phyloP scores from a whole-genome alignment of 2,329 filamentous ascomycete genomes.

The Aaosphaeria arxii region DNA sequence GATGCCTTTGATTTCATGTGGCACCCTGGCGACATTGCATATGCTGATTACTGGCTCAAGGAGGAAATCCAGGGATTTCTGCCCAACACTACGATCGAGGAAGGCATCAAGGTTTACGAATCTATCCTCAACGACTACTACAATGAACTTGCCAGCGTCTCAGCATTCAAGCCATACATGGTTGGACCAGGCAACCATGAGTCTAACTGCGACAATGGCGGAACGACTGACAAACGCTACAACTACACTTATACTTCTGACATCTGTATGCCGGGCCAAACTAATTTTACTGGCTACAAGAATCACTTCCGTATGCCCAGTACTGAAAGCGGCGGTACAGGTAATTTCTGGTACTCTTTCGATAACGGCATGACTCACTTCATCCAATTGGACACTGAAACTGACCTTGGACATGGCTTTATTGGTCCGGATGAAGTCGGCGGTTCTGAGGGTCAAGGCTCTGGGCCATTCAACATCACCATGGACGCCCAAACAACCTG shows the following conservation, averaged over 20 bases:
- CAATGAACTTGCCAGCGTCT: constrained; percentile 53
- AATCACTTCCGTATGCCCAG: too few relatives aligned
- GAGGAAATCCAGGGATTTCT: constrained; percentile 11
- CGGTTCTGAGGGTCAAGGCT: constrained; percentile 43
- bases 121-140: constrained; percentile 59
- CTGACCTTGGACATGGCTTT: constrained; percentile 50
- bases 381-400: constrained; percentile 57
- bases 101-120: constrained; percentile 53
- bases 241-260: too few relatives aligned
- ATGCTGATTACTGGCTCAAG: constrained; percentile 58
- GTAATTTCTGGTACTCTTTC: constrained; percentile 56
- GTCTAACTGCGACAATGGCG: constrained; percentile 55
- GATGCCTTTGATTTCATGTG: constrained; percentile 56
- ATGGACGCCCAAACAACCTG: constrained; percentile 53
- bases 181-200: constrained; percentile 59
- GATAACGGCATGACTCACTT: constrained; percentile 58
- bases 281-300: too few relatives aligned
- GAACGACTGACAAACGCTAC: constrained; percentile 4
- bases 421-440: constrained; percentile 40
- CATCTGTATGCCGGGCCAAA: too few relatives aligned
- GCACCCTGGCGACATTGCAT: constrained; percentile 56
- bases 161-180: constrained; percentile 57
- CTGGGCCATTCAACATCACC: constrained; percentile 49
- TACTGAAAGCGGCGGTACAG: too few relatives aligned
- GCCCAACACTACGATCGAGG: constrained; percentile 42